A percentile compares a stretch with the other conserved stretches of the same genome.
These are phyloP conservation scores for Thyridium curvatum DNA, from an alignment of 2,329 filamentous ascomycete genomes.

Conservation along the genomic window DNA sequence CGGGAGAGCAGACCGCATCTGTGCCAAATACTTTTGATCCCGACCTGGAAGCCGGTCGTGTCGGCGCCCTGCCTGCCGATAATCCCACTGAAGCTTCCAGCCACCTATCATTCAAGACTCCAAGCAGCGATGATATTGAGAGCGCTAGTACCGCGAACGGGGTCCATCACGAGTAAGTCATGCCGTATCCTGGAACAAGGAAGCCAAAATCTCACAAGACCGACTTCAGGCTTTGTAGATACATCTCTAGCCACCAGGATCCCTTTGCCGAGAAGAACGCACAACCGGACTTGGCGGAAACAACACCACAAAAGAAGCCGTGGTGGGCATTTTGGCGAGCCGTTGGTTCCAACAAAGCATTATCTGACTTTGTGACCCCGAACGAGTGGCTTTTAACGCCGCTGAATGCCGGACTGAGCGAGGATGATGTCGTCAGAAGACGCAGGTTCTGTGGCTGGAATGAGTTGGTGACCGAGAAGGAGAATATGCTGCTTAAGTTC, in stretches of 20 bases:
- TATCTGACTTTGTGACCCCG: constrained; percentile 29
- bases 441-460: constrained; percentile 64
- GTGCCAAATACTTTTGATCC: too few species aligned
- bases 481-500: constrained; percentile 69
- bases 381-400: constrained; percentile 56
- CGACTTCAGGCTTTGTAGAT: constrained; percentile 5
- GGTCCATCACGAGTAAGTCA: too few species aligned
- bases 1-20: too few species aligned
- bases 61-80: too few species aligned
- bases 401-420: constrained; percentile 56
- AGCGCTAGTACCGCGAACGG: too few species aligned
- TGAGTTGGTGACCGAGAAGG: constrained; percentile 67
- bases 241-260: constrained; percentile 31
- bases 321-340: constrained; percentile 30
- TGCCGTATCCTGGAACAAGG: too few species aligned
- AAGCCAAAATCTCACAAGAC: too few species aligned
- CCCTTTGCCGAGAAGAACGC: constrained; percentile 18
- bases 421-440: constrained; percentile 53
- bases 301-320: constrained; percentile 16
- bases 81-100: too few species aligned
- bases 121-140: too few species aligned
- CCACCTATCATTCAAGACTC: too few species aligned
- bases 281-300: constrained; percentile 18
- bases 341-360: constrained; percentile 16
- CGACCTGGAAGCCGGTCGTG: too few species aligned